A percentile compares a stretch with the other conserved stretches of the same genome.
Conservation (phyloP, 495 filamentous ascomycete species). For the Neurospora sublineolata region DNA sequence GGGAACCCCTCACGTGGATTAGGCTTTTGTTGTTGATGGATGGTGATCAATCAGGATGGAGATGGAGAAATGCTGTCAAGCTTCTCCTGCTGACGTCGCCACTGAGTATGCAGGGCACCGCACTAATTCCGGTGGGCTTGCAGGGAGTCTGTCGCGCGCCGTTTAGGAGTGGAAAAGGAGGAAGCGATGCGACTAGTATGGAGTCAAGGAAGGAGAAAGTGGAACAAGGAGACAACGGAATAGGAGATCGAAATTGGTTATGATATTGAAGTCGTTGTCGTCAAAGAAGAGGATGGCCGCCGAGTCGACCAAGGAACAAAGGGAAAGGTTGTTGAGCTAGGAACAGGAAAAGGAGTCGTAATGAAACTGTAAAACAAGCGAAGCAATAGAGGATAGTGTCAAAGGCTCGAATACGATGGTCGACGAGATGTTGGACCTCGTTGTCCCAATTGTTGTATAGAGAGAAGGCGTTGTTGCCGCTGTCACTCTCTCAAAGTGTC, state of each 20-base stretch:
- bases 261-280: background rate
- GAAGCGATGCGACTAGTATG: background rate
- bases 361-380: slow-evolving; percentile 3
- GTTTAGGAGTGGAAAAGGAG: background rate
- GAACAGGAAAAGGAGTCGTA: background rate
- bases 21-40: slow-evolving; percentile 6
- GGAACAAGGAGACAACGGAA: background rate
- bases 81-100: background rate
- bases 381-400: background rate
- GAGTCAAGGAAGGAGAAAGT: background rate
- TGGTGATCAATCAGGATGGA: background rate
- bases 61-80: background rate
- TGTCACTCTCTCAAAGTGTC: background rate
- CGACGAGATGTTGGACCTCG: background rate
- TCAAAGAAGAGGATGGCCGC: background rate
- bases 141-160: background rate
- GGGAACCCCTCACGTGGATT: background rate
- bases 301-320: background rate
- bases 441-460: background rate
- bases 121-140: background rate
- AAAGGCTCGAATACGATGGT: background rate
- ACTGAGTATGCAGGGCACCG: background rate
- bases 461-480: background rate
- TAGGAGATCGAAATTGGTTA: background rate
- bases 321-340: background rate